Evolutionary conservation across 805 yeast genomes (phyloP).

Genomic region (Barnettozyma botsteinii): DNA sequence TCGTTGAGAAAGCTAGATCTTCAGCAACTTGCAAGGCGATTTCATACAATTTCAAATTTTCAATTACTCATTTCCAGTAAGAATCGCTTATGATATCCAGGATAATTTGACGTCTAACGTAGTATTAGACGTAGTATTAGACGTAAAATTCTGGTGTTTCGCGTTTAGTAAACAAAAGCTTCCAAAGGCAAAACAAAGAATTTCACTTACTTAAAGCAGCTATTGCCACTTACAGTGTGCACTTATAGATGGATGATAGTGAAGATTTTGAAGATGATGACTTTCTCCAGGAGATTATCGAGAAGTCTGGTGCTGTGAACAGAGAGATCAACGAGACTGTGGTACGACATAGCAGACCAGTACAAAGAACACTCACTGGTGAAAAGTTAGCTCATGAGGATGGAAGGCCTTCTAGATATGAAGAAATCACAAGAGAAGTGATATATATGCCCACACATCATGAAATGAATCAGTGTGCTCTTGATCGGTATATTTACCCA

Average conservation of each 20-base stretch:
- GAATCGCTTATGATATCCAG: too few species aligned
- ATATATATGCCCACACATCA: constrained; percentile 46
- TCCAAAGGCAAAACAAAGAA: not conserved
- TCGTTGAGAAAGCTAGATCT: too few species aligned
- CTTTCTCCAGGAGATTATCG: constrained; percentile 19
- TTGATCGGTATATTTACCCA: constrained; percentile 67
- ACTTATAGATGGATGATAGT: constrained; percentile 6
- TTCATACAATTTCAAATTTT: not conserved
- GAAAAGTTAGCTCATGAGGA: constrained; percentile 19
- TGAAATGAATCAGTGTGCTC: constrained; percentile 33
- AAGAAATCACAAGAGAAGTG: constrained; percentile 32
- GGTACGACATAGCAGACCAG: constrained; percentile 26
- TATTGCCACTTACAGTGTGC: too few species aligned
- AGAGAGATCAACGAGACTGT: constrained; percentile 27
- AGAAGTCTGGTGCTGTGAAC: constrained; percentile 27
- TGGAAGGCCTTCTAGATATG: constrained; percentile 23
- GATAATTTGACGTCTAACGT: too few species aligned
- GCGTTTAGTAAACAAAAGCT: constrained; percentile 3
- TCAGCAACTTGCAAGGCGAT: too few species aligned
- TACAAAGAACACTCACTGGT: constrained; percentile 32
- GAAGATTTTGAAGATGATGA: constrained; percentile 28
- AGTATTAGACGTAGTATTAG: too few species aligned
- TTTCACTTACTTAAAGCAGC: too few species aligned
- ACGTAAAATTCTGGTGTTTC: not conserved
- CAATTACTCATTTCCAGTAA: too few species aligned